These are phyloP conservation scores for Basipetospora chlamydospora DNA, from an alignment of 2,329 filamentous ascomycete species.

Conservation along the genomic window DNA sequence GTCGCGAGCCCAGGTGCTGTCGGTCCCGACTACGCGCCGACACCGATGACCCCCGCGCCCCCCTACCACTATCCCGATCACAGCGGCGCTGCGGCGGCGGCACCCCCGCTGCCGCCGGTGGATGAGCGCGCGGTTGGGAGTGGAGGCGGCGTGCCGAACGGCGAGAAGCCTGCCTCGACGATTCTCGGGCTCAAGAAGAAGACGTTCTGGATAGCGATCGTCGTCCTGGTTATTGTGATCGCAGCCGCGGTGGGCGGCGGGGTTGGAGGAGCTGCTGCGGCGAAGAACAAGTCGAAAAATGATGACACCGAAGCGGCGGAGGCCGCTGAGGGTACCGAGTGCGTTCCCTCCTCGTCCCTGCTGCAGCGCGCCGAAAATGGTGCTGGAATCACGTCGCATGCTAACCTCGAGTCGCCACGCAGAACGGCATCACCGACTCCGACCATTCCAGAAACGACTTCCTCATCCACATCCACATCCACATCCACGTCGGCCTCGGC, in stretches of 20 bases:
- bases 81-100: no score
- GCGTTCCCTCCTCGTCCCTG: background rate
- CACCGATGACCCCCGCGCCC: slow-evolving; percentile 1
- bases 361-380: no score
- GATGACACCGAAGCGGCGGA: background rate
- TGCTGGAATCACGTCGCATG: background rate
- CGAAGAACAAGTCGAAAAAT: background rate
- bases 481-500: background rate
- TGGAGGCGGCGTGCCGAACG: no score
- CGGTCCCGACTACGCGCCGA: background rate
- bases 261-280: background rate
- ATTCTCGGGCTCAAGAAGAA: slow-evolving; percentile 4
- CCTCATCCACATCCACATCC: background rate
- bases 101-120: background rate
- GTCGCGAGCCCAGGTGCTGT: no score
- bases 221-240: background rate
- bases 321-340: background rate
- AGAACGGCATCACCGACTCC: background rate
- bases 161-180: background rate
- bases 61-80: background rate
- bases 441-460: background rate
- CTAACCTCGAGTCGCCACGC: background rate
- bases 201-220: slow-evolving; percentile 1
- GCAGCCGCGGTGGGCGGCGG: slow-evolving; percentile 2
- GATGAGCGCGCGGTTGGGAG: no score